Conservation (phyloP, 305 asterid species). For the Fraxinus albicans region DNA sequence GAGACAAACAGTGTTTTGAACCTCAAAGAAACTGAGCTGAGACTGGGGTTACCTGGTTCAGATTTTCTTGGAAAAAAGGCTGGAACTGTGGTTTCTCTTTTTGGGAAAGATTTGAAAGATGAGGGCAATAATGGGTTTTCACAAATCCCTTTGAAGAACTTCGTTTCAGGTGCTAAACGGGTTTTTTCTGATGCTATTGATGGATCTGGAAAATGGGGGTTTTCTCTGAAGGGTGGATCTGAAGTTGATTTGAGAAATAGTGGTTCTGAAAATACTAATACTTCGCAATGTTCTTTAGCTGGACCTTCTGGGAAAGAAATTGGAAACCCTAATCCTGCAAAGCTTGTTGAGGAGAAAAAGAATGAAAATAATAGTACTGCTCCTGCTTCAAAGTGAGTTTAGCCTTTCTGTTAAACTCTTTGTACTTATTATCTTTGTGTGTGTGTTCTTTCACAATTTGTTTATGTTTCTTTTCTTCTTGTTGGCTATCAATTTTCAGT, state of each 20-base stretch:
- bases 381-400: constrained; percentile 50
- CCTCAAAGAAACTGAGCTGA: constrained; percentile 69
- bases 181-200: constrained; percentile 70
- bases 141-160: constrained; percentile 35
- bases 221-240: constrained; percentile 55
- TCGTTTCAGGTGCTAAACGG: constrained; percentile 65
- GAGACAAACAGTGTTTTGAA: constrained; percentile 30
- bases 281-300: constrained; percentile 15
- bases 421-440: neutral
- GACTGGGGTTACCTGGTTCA: constrained; percentile 84
- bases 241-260: constrained; percentile 36
- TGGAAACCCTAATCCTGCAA: constrained; percentile 13
- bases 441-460: neutral
- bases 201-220: constrained; percentile 64
- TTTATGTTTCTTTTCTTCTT: neutral
- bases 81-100: constrained; percentile 46
- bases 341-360: constrained; percentile 41
- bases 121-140: constrained; percentile 25
- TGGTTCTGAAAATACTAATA: constrained; percentile 14
- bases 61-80: constrained; percentile 51
- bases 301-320: constrained; percentile 29
- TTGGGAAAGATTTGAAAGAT: constrained; percentile 57
- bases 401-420: neutral
- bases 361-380: constrained; percentile 30
- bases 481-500: neutral